phyloP scores from a whole-genome alignment of 73 alveolate species.

The Urostyla sp. region DNA sequence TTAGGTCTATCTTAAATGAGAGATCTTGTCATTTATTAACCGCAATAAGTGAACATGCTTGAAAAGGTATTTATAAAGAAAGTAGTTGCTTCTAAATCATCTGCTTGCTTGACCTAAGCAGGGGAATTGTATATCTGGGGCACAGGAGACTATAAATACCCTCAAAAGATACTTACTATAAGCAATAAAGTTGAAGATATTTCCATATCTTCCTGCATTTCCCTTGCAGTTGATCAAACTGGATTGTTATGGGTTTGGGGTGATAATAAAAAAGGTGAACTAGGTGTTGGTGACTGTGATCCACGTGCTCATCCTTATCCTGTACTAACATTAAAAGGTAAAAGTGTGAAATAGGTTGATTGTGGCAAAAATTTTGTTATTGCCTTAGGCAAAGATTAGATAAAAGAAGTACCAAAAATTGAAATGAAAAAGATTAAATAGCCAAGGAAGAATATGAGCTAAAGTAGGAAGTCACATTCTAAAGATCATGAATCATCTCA shows the following conservation, averaged over 20 bases:
- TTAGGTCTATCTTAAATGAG: neutral
- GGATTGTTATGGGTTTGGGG: conserved; percentile 71
- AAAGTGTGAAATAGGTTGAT: conserved; percentile 14
- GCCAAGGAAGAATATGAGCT: too few relatives aligned
- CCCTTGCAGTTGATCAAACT: conserved; percentile 17
- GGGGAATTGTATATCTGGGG: conserved; percentile 74
- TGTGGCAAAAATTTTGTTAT: conserved; percentile 60
- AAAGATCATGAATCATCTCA: too few relatives aligned
- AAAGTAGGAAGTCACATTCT: too few relatives aligned
- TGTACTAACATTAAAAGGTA: conserved; percentile 51
- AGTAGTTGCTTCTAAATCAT: conserved; percentile 10
- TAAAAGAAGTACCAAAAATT: conserved; percentile 34
- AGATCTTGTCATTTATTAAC: neutral
- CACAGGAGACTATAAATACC: neutral
- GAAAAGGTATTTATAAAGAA: neutral
- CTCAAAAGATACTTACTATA: conserved; percentile 29
- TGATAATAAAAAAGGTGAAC: conserved; percentile 48
- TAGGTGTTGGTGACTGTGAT: conserved; percentile 69
- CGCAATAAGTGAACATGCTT: neutral
- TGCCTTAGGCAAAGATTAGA: conserved; percentile 54
- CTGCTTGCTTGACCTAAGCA: conserved; percentile 28
- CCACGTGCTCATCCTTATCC: conserved; percentile 62
- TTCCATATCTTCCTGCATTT: conserved; percentile 3
- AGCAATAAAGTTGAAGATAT: conserved; percentile 14
- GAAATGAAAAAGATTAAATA: conserved; percentile 22